Evolutionary conservation across 345 rosid species (phyloP).

Genomic region (Pugionium cornutum): DNA sequence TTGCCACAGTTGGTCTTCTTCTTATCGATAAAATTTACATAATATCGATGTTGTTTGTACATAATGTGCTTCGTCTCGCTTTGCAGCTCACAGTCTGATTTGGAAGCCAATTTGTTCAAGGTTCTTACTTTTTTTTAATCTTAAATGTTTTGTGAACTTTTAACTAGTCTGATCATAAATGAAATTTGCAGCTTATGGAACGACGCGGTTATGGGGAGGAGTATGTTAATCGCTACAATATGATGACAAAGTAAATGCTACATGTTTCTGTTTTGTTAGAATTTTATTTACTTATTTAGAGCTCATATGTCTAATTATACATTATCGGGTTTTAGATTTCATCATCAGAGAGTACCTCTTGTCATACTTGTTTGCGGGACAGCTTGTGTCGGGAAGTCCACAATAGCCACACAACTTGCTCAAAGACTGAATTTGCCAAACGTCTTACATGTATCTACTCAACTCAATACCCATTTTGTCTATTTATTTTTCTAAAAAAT

Average conservation of each 20-base stretch:
- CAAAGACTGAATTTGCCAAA: conserved; percentile 97
- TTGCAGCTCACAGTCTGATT: conserved; percentile 85
- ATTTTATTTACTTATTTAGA: no score
- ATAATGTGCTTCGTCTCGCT: background rate
- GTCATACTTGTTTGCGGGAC: conserved; percentile 99
- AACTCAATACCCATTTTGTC: background rate
- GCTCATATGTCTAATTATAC: no score
- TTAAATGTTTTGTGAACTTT: background rate
- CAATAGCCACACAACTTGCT: conserved; percentile 97
- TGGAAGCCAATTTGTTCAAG: conserved; percentile 92
- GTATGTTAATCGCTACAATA: conserved; percentile 82
- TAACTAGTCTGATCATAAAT: conserved; percentile 22
- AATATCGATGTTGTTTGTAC: background rate
- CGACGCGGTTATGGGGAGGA: conserved; percentile 91
- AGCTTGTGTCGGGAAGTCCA: conserved; percentile 97
- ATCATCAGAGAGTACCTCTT: conserved; percentile 96
- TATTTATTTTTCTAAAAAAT: no score
- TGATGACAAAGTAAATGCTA: conserved; percentile 80
- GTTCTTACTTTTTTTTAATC: conserved; percentile 35
- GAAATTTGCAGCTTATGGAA: conserved; percentile 72
- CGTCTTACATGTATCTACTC: conserved; percentile 73
- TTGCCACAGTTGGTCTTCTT: background rate
- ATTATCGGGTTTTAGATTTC: conserved; percentile 57
- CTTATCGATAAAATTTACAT: conserved; percentile 2
- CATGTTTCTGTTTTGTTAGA: background rate